Conservation (phyloP, 177 flowering plant species). For the Vitis hybrid region DNA sequence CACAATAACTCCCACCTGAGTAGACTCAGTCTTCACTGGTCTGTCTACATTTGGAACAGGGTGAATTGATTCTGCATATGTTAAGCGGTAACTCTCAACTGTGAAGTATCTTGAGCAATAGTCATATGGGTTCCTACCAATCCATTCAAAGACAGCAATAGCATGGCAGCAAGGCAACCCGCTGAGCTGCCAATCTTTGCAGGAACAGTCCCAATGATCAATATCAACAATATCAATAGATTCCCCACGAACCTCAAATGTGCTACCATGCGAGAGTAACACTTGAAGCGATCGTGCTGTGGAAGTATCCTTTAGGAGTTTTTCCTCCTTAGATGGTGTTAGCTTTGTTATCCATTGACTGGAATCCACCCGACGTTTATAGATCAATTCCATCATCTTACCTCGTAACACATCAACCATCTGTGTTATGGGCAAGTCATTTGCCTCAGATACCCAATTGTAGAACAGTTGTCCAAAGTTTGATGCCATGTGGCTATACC, state of each 20-base stretch:
- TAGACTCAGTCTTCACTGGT: constrained; percentile 20
- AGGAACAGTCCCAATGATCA: constrained; percentile 47
- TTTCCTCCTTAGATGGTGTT: constrained; percentile 51
- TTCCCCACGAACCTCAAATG: constrained; percentile 50
- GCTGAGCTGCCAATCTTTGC: constrained; percentile 51
- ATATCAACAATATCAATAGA: constrained; percentile 37
- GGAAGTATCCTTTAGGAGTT: constrained; percentile 36
- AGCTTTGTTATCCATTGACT: constrained; percentile 42
- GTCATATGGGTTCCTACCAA: constrained; percentile 40
- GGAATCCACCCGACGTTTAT: constrained; percentile 43
- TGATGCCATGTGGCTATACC: constrained; percentile 55
- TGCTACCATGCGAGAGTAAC: constrained; percentile 28
- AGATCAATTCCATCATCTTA: constrained; percentile 53
- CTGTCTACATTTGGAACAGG: constrained; percentile 48
- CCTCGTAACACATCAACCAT: constrained; percentile 55
- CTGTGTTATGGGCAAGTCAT: constrained; percentile 60
- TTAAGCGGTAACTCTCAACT: constrained; percentile 35
- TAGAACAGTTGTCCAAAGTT: constrained; percentile 52
- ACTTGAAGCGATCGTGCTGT: constrained; percentile 37
- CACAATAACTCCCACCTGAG: constrained; percentile 23
- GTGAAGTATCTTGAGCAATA: constrained; percentile 52
- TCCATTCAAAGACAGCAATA: constrained; percentile 40
- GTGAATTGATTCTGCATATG: constrained; percentile 51
- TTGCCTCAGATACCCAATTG: constrained; percentile 56
- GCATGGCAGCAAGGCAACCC: constrained; percentile 67